These are phyloP conservation scores for Silene conica DNA, from an alignment of 148 eudicot species.

Conservation along the genomic window DNA sequence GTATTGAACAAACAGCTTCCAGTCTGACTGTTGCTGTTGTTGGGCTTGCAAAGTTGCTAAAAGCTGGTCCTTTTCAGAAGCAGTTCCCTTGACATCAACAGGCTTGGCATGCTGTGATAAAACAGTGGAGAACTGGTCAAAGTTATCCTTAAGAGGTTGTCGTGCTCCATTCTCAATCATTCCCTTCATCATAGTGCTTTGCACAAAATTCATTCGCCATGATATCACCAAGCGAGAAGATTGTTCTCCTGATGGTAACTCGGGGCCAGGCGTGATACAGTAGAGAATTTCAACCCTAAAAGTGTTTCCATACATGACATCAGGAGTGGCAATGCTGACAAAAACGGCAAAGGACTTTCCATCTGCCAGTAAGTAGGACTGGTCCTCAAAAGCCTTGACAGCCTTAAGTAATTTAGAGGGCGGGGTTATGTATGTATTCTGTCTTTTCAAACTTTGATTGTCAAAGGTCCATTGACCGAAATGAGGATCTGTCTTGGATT, in stretches of 20 bases:
- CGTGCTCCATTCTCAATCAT: slow-evolving; percentile 89
- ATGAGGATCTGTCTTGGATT: slow-evolving; percentile 55
- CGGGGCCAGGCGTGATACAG: slow-evolving; percentile 80
- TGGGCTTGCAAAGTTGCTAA: slow-evolving; percentile 72
- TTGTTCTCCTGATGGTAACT: slow-evolving; percentile 76
- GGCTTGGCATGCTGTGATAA: slow-evolving; percentile 53
- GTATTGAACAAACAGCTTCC: slow-evolving; percentile 78
- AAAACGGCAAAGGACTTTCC: slow-evolving; percentile 64
- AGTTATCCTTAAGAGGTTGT: slow-evolving; percentile 74
- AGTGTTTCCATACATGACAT: slow-evolving; percentile 77
- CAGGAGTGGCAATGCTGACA: slow-evolving; percentile 71
- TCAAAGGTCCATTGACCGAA: slow-evolving; percentile 68
- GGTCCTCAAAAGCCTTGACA: slow-evolving; percentile 78
- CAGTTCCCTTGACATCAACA: slow-evolving; percentile 53
- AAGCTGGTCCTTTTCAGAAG: slow-evolving; percentile 67
- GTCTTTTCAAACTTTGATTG: slow-evolving; percentile 49
- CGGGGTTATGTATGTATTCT: slow-evolving; percentile 52
- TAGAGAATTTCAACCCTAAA: slow-evolving; percentile 68
- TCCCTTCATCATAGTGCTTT: slow-evolving; percentile 94
- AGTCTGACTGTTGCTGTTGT: slow-evolving; percentile 57
- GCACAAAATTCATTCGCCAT: slow-evolving; percentile 76
- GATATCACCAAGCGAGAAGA: slow-evolving; percentile 63
- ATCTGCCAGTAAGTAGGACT: slow-evolving; percentile 71
- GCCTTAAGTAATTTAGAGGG: slow-evolving; percentile 69
- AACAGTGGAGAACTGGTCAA: slow-evolving; percentile 47